Percentiles rank a stretch among this genome's conserved stretches.
phyloP scores from a whole-genome alignment of 306 rosid species.

The Sphenostylis stenocarpa region DNA sequence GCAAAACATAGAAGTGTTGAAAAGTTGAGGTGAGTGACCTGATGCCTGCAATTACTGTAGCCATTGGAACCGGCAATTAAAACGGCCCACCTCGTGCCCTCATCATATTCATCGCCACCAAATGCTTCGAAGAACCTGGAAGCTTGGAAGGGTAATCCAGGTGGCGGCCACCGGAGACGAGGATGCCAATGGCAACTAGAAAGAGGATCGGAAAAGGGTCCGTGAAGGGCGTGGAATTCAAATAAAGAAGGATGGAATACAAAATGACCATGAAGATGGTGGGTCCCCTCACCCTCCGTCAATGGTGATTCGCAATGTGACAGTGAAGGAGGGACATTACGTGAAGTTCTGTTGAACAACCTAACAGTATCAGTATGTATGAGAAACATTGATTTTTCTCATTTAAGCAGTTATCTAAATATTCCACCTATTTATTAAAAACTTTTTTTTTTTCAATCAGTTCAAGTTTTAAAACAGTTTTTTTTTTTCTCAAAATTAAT shows the following conservation, averaged over 20 bases:
- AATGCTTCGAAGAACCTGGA: conserved; percentile 54
- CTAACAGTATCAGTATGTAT: no score
- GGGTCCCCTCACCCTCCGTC: background rate
- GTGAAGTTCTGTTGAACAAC: no score
- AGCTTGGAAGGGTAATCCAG: conserved; percentile 65
- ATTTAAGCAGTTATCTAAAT: no score
- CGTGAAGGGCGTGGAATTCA: conserved; percentile 39
- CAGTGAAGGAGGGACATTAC: no score
- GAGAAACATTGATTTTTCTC: no score
- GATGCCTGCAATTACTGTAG: conserved; percentile 95
- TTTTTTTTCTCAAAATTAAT: no score
- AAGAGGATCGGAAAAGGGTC: conserved; percentile 31
- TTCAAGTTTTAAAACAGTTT: no score
- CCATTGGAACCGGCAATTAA: conserved; percentile 91
- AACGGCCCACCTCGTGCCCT: conserved; percentile 88
- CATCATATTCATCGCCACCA: conserved; percentile 6
- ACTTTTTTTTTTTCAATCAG: no score
- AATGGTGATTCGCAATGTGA: no score
- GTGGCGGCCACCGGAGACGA: conserved; percentile 46
- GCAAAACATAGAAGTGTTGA: background rate
- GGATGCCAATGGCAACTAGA: conserved; percentile 21
- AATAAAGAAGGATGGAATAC: background rate
- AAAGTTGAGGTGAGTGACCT: conserved; percentile 42
- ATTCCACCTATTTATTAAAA: no score
- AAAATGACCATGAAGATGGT: background rate